Conservation (phyloP, 805 yeast genomes). For the Lipomyces yamanashiensis region DNA sequence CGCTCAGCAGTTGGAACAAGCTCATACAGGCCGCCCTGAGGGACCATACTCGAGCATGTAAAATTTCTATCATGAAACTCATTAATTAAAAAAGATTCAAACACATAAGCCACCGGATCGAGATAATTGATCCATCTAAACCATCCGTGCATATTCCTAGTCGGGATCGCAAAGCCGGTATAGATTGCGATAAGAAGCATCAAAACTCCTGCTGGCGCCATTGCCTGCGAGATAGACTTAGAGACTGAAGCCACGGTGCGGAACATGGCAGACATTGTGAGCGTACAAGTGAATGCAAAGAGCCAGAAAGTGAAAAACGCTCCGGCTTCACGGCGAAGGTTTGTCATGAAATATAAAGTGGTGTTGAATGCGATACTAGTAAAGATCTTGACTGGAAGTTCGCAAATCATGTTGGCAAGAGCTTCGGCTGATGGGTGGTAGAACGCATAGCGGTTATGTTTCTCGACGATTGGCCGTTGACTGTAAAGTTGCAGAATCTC, state of each 20-base stretch:
- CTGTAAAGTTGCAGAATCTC: slow-evolving; percentile 53
- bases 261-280: slow-evolving; percentile 58
- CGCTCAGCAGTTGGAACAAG: slow-evolving; percentile 44
- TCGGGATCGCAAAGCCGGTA: slow-evolving; percentile 59
- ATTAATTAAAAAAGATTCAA: slow-evolving; percentile 53
- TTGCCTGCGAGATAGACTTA: slow-evolving; percentile 59
- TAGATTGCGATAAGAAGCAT: slow-evolving; percentile 59
- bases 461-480: slow-evolving; percentile 62
- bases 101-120: slow-evolving; percentile 53
- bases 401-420: slow-evolving; percentile 62
- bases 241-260: slow-evolving; percentile 58
- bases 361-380: slow-evolving; percentile 53
- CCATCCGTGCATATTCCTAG: slow-evolving; percentile 55
- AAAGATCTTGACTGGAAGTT: slow-evolving; percentile 63
- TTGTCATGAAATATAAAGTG: slow-evolving; percentile 62
- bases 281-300: slow-evolving; percentile 52
- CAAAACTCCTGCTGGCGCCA: slow-evolving; percentile 61
- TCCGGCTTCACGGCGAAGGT: slow-evolving; percentile 56
- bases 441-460: slow-evolving; percentile 72
- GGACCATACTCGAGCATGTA: slow-evolving; percentile 49
- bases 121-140: slow-evolving; percentile 56
- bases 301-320: slow-evolving; percentile 58
- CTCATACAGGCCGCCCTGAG: slow-evolving; percentile 51
- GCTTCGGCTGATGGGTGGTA: slow-evolving; percentile 79
- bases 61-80: slow-evolving; percentile 52